Conservation (phyloP, 2,329 filamentous ascomycete genomes). For the Dactylellina cionopaga region DNA sequence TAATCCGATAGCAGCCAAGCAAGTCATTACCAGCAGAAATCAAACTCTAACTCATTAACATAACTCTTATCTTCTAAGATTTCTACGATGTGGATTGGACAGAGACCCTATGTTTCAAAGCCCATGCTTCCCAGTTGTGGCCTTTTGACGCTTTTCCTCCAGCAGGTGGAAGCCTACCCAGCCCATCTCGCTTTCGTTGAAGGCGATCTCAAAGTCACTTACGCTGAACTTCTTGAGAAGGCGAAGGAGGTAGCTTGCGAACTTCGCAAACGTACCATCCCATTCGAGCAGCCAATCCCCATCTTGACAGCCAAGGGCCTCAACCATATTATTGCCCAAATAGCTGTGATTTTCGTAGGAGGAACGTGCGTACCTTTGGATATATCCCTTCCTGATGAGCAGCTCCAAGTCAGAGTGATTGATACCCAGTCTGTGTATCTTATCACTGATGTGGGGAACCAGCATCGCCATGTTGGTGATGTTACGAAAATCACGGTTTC, state of each 20-base stretch:
- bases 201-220: background rate
- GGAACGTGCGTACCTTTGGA: conserved; percentile 11
- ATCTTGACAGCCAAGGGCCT: conserved; percentile 10
- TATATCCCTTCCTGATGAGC: conserved; percentile 1
- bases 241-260: background rate
- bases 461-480: background rate
- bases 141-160: background rate
- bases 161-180: background rate
- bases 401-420: conserved; percentile 7
- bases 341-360: conserved; percentile 9
- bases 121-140: background rate
- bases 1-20: too few relatives aligned
- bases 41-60: too few relatives aligned
- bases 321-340: conserved; percentile 5
- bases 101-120: background rate
- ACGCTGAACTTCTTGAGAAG: background rate
- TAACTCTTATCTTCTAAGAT: too few relatives aligned
- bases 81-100: background rate
- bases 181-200: conserved; percentile 7
- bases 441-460: conserved; percentile 2
- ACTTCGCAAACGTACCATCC: conserved; percentile 1
- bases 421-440: conserved; percentile 8
- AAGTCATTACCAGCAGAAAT: too few relatives aligned
- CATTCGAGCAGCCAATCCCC: background rate
- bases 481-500: background rate